Conservation (phyloP, 1,284 basidiomycete species). For the Melampsora abietis-canadensis region DNA sequence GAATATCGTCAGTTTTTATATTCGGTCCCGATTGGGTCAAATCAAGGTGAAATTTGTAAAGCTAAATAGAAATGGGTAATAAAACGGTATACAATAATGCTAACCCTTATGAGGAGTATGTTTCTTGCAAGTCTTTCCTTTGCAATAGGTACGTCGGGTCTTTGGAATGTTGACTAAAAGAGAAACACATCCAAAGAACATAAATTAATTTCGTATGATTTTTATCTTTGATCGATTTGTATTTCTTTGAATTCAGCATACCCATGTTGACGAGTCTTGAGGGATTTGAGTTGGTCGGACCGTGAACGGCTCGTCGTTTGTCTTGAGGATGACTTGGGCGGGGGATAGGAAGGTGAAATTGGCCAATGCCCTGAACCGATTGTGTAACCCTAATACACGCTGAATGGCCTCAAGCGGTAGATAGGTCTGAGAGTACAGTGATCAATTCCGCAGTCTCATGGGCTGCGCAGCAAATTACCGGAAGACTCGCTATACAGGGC, state of each 20-base stretch:
- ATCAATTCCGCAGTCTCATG: no score
- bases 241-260: not conserved
- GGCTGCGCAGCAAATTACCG: no score
- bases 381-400: no score
- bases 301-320: no score
- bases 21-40: not conserved
- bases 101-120: slow-evolving; percentile 63
- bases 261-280: slow-evolving; percentile 4
- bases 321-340: no score
- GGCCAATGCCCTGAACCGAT: no score
- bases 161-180: slow-evolving; percentile 63
- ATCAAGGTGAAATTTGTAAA: not conserved
- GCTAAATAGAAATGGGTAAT: not conserved
- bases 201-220: not conserved
- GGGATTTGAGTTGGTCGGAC: not conserved
- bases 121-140: slow-evolving; percentile 96
- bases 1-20: not conserved
- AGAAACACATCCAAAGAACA: not conserved
- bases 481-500: no score
- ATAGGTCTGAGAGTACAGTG: no score
- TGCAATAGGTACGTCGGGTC: slow-evolving; percentile 73
- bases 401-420: no score
- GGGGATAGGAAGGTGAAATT: no score
- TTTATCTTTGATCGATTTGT: not conserved
- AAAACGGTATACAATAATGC: not conserved